Evolutionary conservation across 2,329 filamentous ascomycete species (phyloP), one percentile per base, ranked within the genome.

Genomic region (Botrytis deweyae): DNA sequence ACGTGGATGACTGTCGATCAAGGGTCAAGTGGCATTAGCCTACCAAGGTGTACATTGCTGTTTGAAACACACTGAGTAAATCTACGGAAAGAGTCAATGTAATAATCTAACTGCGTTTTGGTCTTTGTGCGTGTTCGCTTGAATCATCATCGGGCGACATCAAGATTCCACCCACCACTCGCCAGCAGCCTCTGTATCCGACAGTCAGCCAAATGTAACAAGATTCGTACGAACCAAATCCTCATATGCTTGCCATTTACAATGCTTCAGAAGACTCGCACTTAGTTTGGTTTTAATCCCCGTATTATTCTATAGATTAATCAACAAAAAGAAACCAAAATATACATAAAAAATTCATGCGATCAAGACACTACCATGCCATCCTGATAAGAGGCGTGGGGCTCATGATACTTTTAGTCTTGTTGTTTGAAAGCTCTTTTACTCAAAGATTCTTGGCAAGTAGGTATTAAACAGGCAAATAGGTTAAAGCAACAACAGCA

Each of bases 301-400:
- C 20, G 18, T 14, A 10, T 7, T 2, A 1, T 22, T 22, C 20
- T 22, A 18, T 12, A 29, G 1, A 4, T 12, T 5, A 29, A 25
- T 3, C 16, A 40, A 25, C 29, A 29, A 29, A 29, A n/a, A 55
- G 2, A 55, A n/a, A n/a, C 4, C 25, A 55, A n/a, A n/a, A 25
- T 25, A 49, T 10, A 10, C 10, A 10, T 16, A 10, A 25, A 25
- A 10, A 25, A 25, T 49, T 49, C 8, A 25, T 49, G 8, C 20
- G 46, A 25, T 55, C 25, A 55, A n/a, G 5, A 55, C 2, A n/a
- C 49, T n/a, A 0, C 49, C 12, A n/a, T n/a, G 2, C 49, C 12
- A n/a, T 7, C 25, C 6, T 16, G 25, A 16, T 55, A 0, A 16
- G 5, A n/a, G n/a, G 0, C 12, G 4, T n/a, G 12, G 12, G 10